Base-by-base conservation (phyloP, 371 early-diverging fungal species). In the Capniomyces stellatus region DNA sequence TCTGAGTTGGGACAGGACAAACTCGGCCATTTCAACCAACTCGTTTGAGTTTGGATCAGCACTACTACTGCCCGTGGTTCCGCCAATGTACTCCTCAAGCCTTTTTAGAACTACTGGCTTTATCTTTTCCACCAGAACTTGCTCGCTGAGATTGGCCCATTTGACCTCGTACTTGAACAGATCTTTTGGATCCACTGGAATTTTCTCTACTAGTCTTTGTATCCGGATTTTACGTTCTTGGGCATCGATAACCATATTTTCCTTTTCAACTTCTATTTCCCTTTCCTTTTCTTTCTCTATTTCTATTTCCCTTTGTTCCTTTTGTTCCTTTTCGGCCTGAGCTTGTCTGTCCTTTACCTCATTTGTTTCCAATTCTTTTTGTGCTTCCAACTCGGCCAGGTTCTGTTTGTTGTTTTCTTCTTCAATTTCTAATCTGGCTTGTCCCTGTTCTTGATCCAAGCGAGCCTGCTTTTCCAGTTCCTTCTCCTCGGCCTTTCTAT, bases 41-140 rank as follows among this genome's bases (percentile, higher is more conserved):
- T 61, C 58, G 4, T 59, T 55, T n/a, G 59, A 61, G 12, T 69
- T 67, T 18, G 57, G 50, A 18, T 61, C 67, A n/a, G 25, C 35
- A 25, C 24, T 24, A 18, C 43, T 54, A 24, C 64, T 66, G 12
- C 62, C 58, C 30, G 65, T 63, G 3, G 10, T 2, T 15, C 64
- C 55, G 6, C 56, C 56, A 15, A 66, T 59, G 13, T 53, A 54
- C 13, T 53, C 31, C 4, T 55, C 49, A 42, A 61, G 30, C n/a
- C 50, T 39, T 40, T 54, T 46, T 24, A 54, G 42, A 54, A 48
- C 2, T 10, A 0, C 49, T 22, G 29, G 43, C 51, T 27, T n/a
- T 29, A 3, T 53, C 46, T 54, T 52, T 13, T 55, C 55, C 23
- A 54, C 55, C 2, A 54, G 54, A 3, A 58, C 25, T 19, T 40